Percentiles rank a stretch among this genome's conserved stretches.
Evolutionary conservation across 2,329 filamentous ascomycete genomes (phyloP).

Genomic region (Metarhizium rileyi): DNA sequence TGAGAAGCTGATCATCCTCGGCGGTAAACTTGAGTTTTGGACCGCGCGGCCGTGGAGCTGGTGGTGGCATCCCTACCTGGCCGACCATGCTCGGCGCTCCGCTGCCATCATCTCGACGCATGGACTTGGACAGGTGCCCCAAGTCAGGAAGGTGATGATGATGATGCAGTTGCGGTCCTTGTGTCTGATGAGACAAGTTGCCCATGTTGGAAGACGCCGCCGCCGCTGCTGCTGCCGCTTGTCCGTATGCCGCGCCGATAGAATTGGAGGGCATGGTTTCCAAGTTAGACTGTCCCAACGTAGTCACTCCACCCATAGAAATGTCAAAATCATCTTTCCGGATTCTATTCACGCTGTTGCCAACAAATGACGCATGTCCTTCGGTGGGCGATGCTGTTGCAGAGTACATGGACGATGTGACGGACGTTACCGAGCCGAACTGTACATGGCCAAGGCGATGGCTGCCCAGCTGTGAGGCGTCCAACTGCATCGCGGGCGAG

Average conservation of each 20-base stretch:
- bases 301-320: slow-evolving; percentile 37
- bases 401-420: slow-evolving; percentile 43
- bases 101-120: slow-evolving; percentile 49
- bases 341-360: slow-evolving; percentile 37
- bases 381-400: slow-evolving; percentile 34
- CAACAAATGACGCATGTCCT: slow-evolving; percentile 20
- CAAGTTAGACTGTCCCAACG: slow-evolving; percentile 45
- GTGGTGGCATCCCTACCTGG: slow-evolving; percentile 75
- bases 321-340: slow-evolving; percentile 51
- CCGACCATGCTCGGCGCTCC: slow-evolving; percentile 78
- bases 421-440: slow-evolving; percentile 39
- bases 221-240: slow-evolving; percentile 27
- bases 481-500: slow-evolving; percentile 40
- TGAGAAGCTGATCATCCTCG: slow-evolving; percentile 78
- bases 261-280: slow-evolving; percentile 44
- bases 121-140: slow-evolving; percentile 57
- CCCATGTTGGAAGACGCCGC: slow-evolving; percentile 10
- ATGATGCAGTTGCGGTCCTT: slow-evolving; percentile 43
- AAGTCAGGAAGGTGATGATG: slow-evolving; percentile 74
- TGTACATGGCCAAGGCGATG: slow-evolving; percentile 42
- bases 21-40: slow-evolving; percentile 92
- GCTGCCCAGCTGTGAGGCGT: slow-evolving; percentile 43
- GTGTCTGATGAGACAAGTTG: slow-evolving; percentile 2
- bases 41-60: slow-evolving; percentile 69
- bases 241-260: slow-evolving; percentile 41